Conservation (phyloP, 495 filamentous ascomycete genomes). For the Annulohypoxylon stygium region DNA sequence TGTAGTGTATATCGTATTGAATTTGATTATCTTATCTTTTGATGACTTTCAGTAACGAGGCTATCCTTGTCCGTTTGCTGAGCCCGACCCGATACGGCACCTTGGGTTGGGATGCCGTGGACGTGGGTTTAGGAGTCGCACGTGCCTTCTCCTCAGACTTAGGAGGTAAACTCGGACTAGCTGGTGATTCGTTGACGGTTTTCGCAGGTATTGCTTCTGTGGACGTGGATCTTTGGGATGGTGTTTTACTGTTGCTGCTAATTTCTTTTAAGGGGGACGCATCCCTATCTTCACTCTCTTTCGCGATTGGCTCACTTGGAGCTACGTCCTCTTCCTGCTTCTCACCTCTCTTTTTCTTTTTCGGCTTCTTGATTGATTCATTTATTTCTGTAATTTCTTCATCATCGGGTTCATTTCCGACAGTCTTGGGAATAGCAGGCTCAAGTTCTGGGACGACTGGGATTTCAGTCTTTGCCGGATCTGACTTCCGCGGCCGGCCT, state of each 20-base stretch:
- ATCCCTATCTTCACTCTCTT: conserved; percentile 18
- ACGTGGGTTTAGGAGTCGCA: conserved; percentile 18
- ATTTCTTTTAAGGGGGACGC: conserved; percentile 36
- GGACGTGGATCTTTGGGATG: conserved; percentile 29
- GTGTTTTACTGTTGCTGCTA: conserved; percentile 33
- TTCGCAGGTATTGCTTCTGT: conserved; percentile 3
- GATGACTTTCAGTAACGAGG: conserved; percentile 73
- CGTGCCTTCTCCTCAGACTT: conserved; percentile 30
- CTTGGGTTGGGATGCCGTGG: conserved; percentile 52
- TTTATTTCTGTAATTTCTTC: conserved; percentile 2
- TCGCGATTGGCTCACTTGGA: background rate
- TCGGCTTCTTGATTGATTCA: conserved; percentile 18
- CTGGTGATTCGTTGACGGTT: conserved; percentile 14
- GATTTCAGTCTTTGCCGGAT: conserved; percentile 28
- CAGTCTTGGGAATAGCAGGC: background rate
- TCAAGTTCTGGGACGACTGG: conserved; percentile 1
- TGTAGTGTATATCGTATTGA: background rate
- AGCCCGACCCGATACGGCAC: conserved; percentile 75
- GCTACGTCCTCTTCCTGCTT: conserved; percentile 14
- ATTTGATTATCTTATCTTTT: conserved; percentile 61
- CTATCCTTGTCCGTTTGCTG: conserved; percentile 73
- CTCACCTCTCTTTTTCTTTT: conserved; percentile 20
- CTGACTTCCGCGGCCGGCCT: conserved; percentile 47
- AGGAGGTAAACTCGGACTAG: conserved; percentile 19
- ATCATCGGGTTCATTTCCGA: background rate